A percentile compares a stretch with the other conserved stretches of the same genome.
These are phyloP conservation scores for Perkinsus marinus DNA, from an alignment of 169 alveolate species.

Conservation along the genomic window DNA sequence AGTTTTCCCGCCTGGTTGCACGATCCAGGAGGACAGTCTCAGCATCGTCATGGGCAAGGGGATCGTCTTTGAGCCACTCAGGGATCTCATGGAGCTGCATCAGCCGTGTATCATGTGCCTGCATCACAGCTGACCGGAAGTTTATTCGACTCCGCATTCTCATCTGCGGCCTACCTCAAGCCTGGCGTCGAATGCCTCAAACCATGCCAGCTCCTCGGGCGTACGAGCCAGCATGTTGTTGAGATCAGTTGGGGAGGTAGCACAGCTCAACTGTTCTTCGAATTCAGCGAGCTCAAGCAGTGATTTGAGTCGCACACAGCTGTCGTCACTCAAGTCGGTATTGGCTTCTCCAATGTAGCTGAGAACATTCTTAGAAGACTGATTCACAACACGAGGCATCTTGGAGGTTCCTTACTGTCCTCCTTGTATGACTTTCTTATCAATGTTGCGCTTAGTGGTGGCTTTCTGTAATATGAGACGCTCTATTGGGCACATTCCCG, in stretches of 20 bases:
- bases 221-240: neutral
- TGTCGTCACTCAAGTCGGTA: neutral
- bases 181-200: neutral
- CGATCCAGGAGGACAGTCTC: neutral
- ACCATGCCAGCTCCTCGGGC: neutral
- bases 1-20: neutral
- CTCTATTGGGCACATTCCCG: neutral
- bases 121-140: too few relatives aligned
- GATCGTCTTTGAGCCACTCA: neutral
- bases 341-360: neutral
- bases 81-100: neutral
- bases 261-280: neutral
- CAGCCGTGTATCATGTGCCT: neutral
- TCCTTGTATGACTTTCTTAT: neutral
- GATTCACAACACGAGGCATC: too few relatives aligned
- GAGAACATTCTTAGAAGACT: neutral
- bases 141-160: neutral
- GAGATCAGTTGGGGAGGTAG: neutral
- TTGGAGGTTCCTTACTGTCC: neutral
- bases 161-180: neutral
- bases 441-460: neutral
- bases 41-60: neutral
- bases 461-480: neutral
- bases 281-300: neutral
- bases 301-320: neutral